These are phyloP conservation scores for Xylariaceae sp. DNA, from an alignment of 2,329 filamentous ascomycete genomes.

Conservation along the genomic window DNA sequence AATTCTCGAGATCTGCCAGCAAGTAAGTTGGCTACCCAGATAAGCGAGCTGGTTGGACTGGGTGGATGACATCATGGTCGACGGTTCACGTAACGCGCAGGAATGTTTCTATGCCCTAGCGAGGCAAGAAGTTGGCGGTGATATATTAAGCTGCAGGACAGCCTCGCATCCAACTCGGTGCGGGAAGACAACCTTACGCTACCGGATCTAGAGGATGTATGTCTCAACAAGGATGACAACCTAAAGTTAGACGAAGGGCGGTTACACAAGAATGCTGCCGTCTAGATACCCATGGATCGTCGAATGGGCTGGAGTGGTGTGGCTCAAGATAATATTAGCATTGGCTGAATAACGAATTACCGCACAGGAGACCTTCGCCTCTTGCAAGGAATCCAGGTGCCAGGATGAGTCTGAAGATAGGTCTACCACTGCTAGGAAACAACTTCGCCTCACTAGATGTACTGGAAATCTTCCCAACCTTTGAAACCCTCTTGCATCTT, in stretches of 20 bases:
- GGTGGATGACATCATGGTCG: not conserved
- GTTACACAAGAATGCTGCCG: not conserved
- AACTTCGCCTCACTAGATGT: constrained; percentile 11
- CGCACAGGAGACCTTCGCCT: not conserved
- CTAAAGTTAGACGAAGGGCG: not conserved
- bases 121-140: not conserved
- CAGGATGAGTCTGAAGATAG: constrained; percentile 11
- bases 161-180: not conserved
- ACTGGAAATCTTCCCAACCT: constrained; percentile 11
- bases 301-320: not conserved
- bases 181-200: not conserved
- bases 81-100: not conserved
- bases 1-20: not conserved
- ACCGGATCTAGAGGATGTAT: not conserved
- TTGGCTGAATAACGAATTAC: not conserved
- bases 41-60: not conserved
- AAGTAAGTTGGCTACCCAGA: not conserved
- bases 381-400: constrained; percentile 2
- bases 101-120: not conserved
- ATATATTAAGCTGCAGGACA: not conserved
- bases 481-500: constrained; percentile 18
- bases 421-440: constrained; percentile 7
- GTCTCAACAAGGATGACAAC: not conserved
- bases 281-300: not conserved
- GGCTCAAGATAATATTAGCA: not conserved